Evolutionary conservation across 2,329 filamentous ascomycete genomes (phyloP).

Genomic region (Colletotrichum sp.): DNA sequence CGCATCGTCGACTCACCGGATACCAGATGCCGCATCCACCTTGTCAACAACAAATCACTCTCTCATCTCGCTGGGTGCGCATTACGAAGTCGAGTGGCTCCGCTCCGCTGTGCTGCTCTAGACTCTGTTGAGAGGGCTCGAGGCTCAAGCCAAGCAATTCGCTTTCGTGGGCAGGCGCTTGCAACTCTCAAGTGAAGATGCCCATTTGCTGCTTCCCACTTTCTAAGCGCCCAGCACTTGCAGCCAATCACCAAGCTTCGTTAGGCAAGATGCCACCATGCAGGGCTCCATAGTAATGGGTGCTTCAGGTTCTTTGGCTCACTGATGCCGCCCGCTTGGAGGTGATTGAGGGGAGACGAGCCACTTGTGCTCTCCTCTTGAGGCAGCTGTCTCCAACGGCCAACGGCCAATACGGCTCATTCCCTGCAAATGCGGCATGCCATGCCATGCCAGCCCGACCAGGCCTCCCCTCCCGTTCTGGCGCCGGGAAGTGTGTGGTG

Average conservation of each 20-base stretch:
- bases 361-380: background rate
- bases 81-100: conserved; percentile 8
- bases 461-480: conserved; percentile 9
- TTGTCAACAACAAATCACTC: background rate
- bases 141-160: conserved; percentile 13
- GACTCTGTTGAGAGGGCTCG: background rate
- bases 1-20: conserved; percentile 17
- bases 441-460: conserved; percentile 5
- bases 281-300: conserved; percentile 9
- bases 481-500: background rate
- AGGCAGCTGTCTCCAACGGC: conserved; percentile 1
- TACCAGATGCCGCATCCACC: conserved; percentile 1
- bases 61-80: conserved; percentile 7
- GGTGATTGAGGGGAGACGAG: background rate
- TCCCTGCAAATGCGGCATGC: background rate
- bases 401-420: background rate
- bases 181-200: conserved; percentile 13
- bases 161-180: conserved; percentile 20
- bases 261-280: conserved; percentile 20
- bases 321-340: background rate
- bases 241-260: conserved; percentile 23
- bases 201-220: conserved; percentile 10
- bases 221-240: conserved; percentile 21
- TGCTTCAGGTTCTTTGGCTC: conserved; percentile 15
- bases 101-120: background rate